phyloP scores from a whole-genome alignment of 106 monocot genomes.

The Alisma plantagoaquatica region DNA sequence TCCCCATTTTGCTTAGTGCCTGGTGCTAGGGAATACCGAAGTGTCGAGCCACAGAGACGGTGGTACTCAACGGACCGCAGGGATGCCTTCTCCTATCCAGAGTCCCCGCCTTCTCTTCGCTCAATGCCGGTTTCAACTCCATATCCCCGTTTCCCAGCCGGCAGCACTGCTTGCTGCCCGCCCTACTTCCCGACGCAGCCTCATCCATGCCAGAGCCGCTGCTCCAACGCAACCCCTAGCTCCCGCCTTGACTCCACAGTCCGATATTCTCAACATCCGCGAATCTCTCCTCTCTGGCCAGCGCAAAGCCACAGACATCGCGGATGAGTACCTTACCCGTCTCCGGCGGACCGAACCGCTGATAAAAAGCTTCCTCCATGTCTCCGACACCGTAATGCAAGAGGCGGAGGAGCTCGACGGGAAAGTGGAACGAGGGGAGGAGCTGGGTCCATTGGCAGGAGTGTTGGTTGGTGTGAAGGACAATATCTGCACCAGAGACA shows the following conservation, averaged over 20 bases:
- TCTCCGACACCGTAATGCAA: conserved; percentile 35
- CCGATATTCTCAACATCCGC: conserved; percentile 59
- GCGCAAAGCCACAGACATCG: conserved; percentile 30
- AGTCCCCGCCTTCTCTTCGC: conserved; percentile 44
- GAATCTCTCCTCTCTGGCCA: conserved; percentile 57
- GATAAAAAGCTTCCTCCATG: conserved; percentile 67
- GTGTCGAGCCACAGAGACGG: too few species aligned
- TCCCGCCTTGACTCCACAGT: conserved; percentile 7
- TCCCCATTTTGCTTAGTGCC: too few species aligned
- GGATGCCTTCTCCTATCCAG: conserved; percentile 43
- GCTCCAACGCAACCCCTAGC: too few species aligned
- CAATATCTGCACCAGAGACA: conserved; percentile 81
- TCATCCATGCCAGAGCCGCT: conserved; percentile 22
- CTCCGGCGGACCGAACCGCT: conserved; percentile 54
- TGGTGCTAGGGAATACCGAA: too few species aligned
- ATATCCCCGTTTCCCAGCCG: neutral
- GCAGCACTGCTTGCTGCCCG: too few species aligned
- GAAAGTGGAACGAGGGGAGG: conserved; percentile 45
- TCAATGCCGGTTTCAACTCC: conserved; percentile 20
- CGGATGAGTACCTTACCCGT: conserved; percentile 37
- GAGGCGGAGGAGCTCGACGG: conserved; percentile 67
- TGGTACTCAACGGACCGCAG: too few species aligned
- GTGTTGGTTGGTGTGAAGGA: conserved; percentile 88
- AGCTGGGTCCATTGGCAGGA: conserved; percentile 62
- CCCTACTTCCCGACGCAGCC: conserved; percentile 5